Base-by-base conservation (phyloP, 148 eudicot genomes). In the Amaranthus cruentus region DNA sequence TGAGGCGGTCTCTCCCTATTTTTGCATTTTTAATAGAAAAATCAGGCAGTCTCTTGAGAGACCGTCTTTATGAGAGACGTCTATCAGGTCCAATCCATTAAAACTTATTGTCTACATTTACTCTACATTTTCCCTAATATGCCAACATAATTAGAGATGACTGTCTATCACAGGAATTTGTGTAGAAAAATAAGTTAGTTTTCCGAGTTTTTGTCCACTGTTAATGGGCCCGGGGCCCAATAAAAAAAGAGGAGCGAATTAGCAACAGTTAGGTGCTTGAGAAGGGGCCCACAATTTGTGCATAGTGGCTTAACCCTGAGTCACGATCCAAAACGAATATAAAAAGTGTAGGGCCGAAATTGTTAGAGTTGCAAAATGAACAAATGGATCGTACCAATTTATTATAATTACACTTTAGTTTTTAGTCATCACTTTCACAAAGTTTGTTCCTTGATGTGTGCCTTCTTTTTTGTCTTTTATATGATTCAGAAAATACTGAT, bases 381-480 rank as follows among this genome's bases (percentile, higher is more conserved):
- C 4, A 60, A 58, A 60, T 28, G 9, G 63, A 28, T 44, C 10
- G 63, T 28, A 60, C 63, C 63, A 69, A 47, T 68, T 68, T 61
- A n/a, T 4, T 49, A 12, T 6, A 3, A 28, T 60, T 21, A 60
- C 62, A 58, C 62, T 58, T 58, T n/a, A 38, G 9, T 72, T 38
- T 58, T 58, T n/a, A 38, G 9, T 72, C 55, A 66, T 72, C 68
- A 58, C 48, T 50, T 59, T 67, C 62, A 58, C 68, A 49, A 74
- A 60, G 4, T 7, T 18, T 73, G 64, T 53, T 59, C 54, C 43
- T 48, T 54, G 38, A 68, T 47, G 11, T 46, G n/a, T 21, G 73
- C 63, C 62, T n/a, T 38, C 55, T 21, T 5, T 47, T 68, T 79
- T 74, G 75, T 74, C 78, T 63, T 21, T 55, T 74, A 61, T 73